Base-by-base conservation (phyloP, 169 alveolate genomes). In the Plasmodium knowlesi region DNA sequence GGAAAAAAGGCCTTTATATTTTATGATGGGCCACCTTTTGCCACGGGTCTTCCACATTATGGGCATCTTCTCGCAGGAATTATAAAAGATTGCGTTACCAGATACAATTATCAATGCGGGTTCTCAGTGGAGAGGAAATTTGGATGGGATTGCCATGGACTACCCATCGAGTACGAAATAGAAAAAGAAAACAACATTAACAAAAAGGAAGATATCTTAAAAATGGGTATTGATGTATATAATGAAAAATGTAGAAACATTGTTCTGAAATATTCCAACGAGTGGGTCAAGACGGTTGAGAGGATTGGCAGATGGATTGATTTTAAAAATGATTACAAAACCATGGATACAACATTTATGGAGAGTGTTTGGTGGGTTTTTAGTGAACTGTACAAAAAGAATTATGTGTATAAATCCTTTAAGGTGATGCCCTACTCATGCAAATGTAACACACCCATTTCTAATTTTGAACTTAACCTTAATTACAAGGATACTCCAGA, bases 141-240 rank as follows among this genome's bases (percentile, higher is more conserved):
- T 90, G 99, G 99, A 8, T 99, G 99, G 99, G 99, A 99, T 94
- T 99, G 99, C 96, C 99, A 99, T 95, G 99, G 99, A 19, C 98
- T 99, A 28, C 99, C 99, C 3, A 98, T 99, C 53, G 99, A 99
- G 96, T 97, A 98, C 88, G 99, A 98, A 96, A 99, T 99, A 82
- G 99, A 99, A 94, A 98, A 99, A 96, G 93, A 93, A 79, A 95
- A 98, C 83, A 96, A 97, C 61, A 98, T 99, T 73, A 97, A 97
- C 76, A 96, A 97, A 19, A 97, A 97, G 80, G 96, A 97, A 46
- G 99, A 99, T 50, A 98, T 98, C 83, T 90, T 98, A 83, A 96
- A 96, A 95, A 97, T 98, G 97, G 99, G 99, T 19, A 96, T 94
- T 50, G 96, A 92, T 80, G 96, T 92, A n/a, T 96, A 89, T 78